Base-by-base conservation (phyloP, 805 yeast genomes). In the Kuraishia cidri region DNA sequence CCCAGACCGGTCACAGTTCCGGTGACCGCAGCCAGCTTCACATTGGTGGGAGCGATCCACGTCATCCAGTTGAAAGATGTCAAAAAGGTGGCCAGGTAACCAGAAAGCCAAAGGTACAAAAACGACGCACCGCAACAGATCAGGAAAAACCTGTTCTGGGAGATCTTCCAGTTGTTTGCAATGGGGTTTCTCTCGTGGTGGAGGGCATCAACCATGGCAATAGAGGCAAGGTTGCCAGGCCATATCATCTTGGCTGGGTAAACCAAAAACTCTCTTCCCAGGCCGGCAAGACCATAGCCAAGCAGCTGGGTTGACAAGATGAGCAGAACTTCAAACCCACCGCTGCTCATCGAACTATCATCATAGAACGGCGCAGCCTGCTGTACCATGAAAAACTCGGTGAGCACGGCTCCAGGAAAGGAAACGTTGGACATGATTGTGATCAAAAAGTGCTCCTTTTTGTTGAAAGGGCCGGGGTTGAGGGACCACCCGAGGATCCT, bases 211-310 rank as follows among this genome's bases (percentile, higher is more conserved):
- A 71, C 62, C 42, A 77, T 66, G 15, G 81, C 75, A 17, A 73
- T 47, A 4, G 76, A 63, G 33, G 77, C 81, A 47, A 81, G 62
- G 45, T 68, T 69, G 2, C 72, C 53, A 4, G 90, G 90, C 90
- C 90, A 82, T 32, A 79, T 64, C 54, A 77, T 71, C 12, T 73
- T 59, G 4, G 78, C 66, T 4, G 86, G 80, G 37, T 69, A 69
- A 11, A 80, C 78, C 39, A 80, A 61, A 23, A 76, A 60, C 41
- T 70, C 65, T 41, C 79, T 62, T 26, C 70, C 60, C 36, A 79
- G 33, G 20, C 88, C 88, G 28, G 83, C 84, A 33, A 75, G 51
- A 18, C 81, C 78, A 40, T 75, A 74, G 7, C 88, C 87, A 32
- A 80, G 61, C 41, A 72, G 60, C 49, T 79, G 85, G 24, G 80